Base-by-base conservation (phyloP, 2,329 filamentous ascomycete genomes). In the Emmonsia crescens region DNA sequence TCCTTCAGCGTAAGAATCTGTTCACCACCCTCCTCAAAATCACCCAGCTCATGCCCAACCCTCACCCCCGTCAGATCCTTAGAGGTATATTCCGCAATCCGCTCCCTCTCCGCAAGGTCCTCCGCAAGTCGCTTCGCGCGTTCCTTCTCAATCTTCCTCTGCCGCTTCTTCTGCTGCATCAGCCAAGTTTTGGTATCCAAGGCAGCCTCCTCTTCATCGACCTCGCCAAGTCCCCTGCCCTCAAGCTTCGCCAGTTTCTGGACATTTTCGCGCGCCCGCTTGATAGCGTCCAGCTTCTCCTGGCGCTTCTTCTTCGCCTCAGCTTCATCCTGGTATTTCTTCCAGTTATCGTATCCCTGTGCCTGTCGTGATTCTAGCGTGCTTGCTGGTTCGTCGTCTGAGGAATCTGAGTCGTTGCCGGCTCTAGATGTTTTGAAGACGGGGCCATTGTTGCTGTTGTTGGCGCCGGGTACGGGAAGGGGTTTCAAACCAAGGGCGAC, bases 1-100 rank as follows among this genome's bases (percentile, higher is more conserved):
- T 99, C 94, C 71, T 96, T 96, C n/a, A 99, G 82, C 0, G 93
- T 96, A 60, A 99, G 79, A 38, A 99, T 85, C 71, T 97, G 91
- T 63, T 96, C 92, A 63, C 89, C 86, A 2, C 71, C 80, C 21
- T 84, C 88, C 59, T 91, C 90, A 65, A 99, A 93, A 27, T 89
- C 84, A 4, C 84, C 84, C 62, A 92, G 76, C 72, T 96, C 91
- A 73, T 99, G 94, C 4, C 87, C 92, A 59, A 99, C 93, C 72
- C 90, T 94, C 68, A 99, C 86, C 44, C 93, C 94, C 0, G 91
- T 88, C 57, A 97, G 80, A 71, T 97, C 92, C 64, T 88, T 88
- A 3, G 90, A 85, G 0, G 89, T 92, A 73, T 96, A 96, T 69
- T 93, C 86, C 1, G 85, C 86, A 3, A 79, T 82, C 10, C 83